Evolutionary conservation across 768 basidiomycete genomes (phyloP).

Genomic region (Hebeloma cylindrosporum): DNA sequence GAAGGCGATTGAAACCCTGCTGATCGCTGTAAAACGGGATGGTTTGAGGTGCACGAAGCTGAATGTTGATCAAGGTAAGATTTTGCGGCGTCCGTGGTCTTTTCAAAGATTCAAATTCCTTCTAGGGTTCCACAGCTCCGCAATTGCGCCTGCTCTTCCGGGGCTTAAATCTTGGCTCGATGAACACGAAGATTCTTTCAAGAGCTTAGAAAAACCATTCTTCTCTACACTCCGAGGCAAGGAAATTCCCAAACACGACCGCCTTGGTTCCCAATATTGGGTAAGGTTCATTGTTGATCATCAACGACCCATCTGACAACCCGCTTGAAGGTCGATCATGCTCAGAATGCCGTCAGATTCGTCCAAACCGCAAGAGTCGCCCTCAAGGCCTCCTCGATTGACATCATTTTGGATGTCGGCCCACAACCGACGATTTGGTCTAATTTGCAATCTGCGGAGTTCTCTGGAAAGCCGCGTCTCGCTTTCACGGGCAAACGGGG

Average conservation of each 20-base stretch:
- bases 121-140: conserved; percentile 36
- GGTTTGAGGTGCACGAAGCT: conserved; percentile 28
- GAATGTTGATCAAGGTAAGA: conserved; percentile 33
- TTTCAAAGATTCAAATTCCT: not conserved
- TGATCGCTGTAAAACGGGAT: conserved; percentile 28
- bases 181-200: conserved; percentile 18
- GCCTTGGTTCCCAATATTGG: conserved; percentile 30
- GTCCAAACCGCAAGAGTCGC: conserved; percentile 25
- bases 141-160: conserved; percentile 29
- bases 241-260: conserved; percentile 22
- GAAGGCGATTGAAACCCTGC: conserved; percentile 25
- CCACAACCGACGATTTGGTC: conserved; percentile 35
- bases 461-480: conserved; percentile 21
- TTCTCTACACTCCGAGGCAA: conserved; percentile 32
- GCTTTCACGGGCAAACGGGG: conserved; percentile 30
- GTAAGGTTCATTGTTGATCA: too few species aligned
- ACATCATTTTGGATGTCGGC: conserved; percentile 33
- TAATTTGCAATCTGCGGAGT: conserved; percentile 28
- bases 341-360: conserved; percentile 32
- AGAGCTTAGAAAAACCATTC: conserved; percentile 25
- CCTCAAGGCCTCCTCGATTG: conserved; percentile 21
- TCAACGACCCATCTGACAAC: too few species aligned
- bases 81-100: too few species aligned
- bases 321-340: conserved; percentile 34
- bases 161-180: conserved; percentile 29